A percentile compares a stretch with the other conserved stretches of the same genome.
Conservation (phyloP, 2,329 filamentous ascomycete species). For the Fusarium nygamai region DNA sequence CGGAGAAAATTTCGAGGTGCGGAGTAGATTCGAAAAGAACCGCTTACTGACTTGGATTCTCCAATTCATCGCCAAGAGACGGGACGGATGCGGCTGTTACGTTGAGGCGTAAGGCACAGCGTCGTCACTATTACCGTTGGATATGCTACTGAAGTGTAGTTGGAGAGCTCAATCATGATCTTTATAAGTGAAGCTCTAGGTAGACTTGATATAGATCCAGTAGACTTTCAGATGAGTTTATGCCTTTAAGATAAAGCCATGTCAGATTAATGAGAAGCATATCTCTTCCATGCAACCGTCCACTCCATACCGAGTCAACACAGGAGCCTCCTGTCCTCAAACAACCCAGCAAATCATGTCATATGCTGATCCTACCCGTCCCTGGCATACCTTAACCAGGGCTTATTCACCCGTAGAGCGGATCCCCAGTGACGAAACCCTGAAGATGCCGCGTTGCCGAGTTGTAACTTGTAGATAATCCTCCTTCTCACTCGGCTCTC, state of each 20-base stretch:
- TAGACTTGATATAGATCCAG: accelerated
- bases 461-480: conserved; percentile 6
- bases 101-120: background rate
- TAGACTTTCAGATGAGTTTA: background rate
- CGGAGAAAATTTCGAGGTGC: background rate
- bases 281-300: background rate
- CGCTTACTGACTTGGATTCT: conserved; percentile 7
- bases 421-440: conserved; percentile 7
- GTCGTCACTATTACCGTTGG: background rate
- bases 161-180: accelerated
- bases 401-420: conserved; percentile 1
- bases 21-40: conserved; percentile 2
- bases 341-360: background rate
- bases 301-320: background rate
- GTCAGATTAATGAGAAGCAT: background rate
- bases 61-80: conserved; percentile 16
- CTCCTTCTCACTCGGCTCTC: conserved; percentile 16
- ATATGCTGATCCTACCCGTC: conserved; percentile 7
- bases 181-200: background rate
- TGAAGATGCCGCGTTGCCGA: conserved; percentile 23
- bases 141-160: accelerated
- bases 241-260: too few species aligned
- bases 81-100: background rate
- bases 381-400: background rate
- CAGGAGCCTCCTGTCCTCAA: background rate